Conservation (phyloP, 176 grass and related monocot genomes). For the Dactylis glomerata region DNA sequence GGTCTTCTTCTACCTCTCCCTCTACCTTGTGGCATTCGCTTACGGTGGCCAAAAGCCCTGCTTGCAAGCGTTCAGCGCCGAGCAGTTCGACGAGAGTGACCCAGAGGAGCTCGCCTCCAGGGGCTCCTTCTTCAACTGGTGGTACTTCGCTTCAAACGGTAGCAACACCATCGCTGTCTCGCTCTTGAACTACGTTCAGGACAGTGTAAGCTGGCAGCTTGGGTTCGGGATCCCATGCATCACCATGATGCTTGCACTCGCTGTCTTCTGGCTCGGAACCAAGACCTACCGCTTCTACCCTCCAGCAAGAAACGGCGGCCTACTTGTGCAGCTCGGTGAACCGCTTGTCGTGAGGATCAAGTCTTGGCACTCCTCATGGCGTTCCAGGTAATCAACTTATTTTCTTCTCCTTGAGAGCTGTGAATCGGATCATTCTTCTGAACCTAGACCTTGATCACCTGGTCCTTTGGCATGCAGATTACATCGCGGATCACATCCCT, state of each 20-base stretch:
- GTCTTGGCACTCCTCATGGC: background rate
- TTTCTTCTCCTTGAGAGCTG: background rate
- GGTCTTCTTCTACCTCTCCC: conserved; percentile 34
- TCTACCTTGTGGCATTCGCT: conserved; percentile 33
- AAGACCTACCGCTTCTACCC: conserved; percentile 33
- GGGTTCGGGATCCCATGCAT: conserved; percentile 34
- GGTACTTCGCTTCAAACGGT: conserved; percentile 11
- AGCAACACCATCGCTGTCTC: background rate
- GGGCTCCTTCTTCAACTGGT: conserved; percentile 35
- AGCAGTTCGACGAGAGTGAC: conserved; percentile 27
- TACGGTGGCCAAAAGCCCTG: conserved; percentile 39
- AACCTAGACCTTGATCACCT: background rate
- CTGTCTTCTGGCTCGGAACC: conserved; percentile 11
- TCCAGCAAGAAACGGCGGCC: background rate
- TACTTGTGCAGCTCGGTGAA: background rate
- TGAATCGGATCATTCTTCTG: background rate
- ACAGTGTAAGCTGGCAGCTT: conserved; percentile 28
- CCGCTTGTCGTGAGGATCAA: background rate
- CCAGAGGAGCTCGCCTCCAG: background rate
- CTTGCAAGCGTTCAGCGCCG: conserved; percentile 39
- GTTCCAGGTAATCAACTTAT: background rate
- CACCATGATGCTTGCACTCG: conserved; percentile 22
- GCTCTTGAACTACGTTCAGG: conserved; percentile 27
- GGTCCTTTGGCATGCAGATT: background rate
- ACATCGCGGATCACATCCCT: background rate